A percentile compares a stretch with the other conserved stretches of the same genome.
Conservation (phyloP, 495 filamentous ascomycete genomes). For the Oidiodendron maius region DNA sequence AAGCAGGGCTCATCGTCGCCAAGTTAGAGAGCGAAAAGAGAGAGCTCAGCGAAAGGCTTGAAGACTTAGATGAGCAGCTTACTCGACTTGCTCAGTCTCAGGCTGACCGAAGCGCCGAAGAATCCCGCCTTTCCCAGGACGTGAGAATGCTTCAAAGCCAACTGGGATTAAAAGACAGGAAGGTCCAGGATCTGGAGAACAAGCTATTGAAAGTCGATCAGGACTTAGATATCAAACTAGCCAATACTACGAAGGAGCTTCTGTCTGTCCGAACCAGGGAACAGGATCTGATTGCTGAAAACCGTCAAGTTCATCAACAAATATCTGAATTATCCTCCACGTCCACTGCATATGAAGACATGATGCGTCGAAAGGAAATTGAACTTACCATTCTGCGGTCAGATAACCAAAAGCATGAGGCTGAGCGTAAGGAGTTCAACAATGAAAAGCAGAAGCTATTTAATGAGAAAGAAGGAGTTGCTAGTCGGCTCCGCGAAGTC, state of each 20-base stretch:
- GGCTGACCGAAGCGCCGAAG: conserved; percentile 61
- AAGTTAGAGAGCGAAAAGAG: conserved; percentile 80
- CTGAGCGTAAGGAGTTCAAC: conserved; percentile 71
- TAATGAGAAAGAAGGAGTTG: conserved; percentile 73
- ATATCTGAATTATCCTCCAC: conserved; percentile 83
- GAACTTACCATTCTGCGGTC: conserved; percentile 79
- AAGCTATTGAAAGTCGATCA: conserved; percentile 83
- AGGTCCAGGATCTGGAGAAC: conserved; percentile 78
- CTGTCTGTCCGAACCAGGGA: conserved; percentile 63
- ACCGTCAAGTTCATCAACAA: conserved; percentile 78
- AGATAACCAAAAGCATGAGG: conserved; percentile 72
- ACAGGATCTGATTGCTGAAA: conserved; percentile 72
- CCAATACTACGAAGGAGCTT: conserved; percentile 75
- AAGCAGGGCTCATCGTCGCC: conserved; percentile 81
- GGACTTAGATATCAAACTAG: conserved; percentile 82
- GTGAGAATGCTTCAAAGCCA: conserved; percentile 91
- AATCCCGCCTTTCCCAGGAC: conserved; percentile 71
- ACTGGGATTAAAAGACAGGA: conserved; percentile 81
- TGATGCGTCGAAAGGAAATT: conserved; percentile 88
- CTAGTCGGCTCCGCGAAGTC: conserved; percentile 70
- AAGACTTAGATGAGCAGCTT: conserved; percentile 61
- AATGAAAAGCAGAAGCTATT: conserved; percentile 63
- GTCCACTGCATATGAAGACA: conserved; percentile 89
- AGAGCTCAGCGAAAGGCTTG: conserved; percentile 58
- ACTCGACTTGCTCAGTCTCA: conserved; percentile 59